phyloP scores from a whole-genome alignment of 75 land plant genomes.

The Selaginella tamariscina region DNA sequence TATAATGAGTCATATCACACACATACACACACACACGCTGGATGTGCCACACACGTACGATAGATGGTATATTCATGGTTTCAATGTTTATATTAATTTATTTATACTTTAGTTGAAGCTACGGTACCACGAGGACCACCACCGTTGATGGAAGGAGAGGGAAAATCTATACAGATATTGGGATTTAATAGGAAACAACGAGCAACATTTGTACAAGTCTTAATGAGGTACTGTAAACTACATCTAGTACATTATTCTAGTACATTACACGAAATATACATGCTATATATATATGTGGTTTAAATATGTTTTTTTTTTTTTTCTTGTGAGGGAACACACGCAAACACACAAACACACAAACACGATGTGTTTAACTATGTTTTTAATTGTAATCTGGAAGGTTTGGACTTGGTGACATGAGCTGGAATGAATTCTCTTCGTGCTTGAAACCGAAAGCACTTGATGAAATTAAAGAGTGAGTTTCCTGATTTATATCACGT shows the following conservation, averaged over 20 bases:
- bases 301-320: too few species aligned
- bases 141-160: slow-evolving; percentile 96
- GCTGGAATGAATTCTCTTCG: slow-evolving; percentile 76
- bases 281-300: neutral
- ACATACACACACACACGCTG: too few species aligned
- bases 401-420: slow-evolving; percentile 80
- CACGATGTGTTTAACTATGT: too few species aligned
- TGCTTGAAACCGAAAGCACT: slow-evolving; percentile 69
- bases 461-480: slow-evolving; percentile 76
- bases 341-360: too few species aligned
- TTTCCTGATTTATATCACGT: neutral
- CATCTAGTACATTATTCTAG: too few species aligned
- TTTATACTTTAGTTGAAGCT: neutral
- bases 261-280: too few species aligned
- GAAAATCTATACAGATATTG: slow-evolving; percentile 60
- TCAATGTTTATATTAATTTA: neutral
- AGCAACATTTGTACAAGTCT: slow-evolving; percentile 63
- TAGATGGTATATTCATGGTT: too few species aligned
- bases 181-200: slow-evolving; percentile 88
- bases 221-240: slow-evolving; percentile 83
- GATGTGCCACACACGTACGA: too few species aligned
- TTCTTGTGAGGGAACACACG: too few species aligned
- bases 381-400: slow-evolving; percentile 41
- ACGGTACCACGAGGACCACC: slow-evolving; percentile 35
- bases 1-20: too few species aligned